These are phyloP conservation scores for Beauveria asiatica DNA, from an alignment of 2,329 filamentous ascomycete genomes.

Conservation along the genomic window DNA sequence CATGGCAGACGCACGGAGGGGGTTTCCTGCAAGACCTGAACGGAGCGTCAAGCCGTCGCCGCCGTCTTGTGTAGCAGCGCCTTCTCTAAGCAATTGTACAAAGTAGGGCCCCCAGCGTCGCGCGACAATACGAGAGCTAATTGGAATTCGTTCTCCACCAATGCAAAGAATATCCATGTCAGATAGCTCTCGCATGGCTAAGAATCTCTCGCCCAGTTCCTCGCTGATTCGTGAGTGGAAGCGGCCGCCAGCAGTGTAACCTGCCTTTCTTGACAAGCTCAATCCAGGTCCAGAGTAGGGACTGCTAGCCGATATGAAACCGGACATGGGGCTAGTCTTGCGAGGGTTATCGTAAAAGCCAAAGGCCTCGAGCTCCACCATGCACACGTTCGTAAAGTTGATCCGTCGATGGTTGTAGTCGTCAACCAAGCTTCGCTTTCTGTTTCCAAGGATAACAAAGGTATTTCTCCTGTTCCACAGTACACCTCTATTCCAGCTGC, in stretches of 20 bases:
- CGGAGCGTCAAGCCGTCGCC: constrained; percentile 69
- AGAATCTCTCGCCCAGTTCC: constrained; percentile 73
- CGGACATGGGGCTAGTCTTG: constrained; percentile 66
- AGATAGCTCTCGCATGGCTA: constrained; percentile 73
- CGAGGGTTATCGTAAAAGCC: constrained; percentile 94
- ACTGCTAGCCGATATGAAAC: constrained; percentile 75
- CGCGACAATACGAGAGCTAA: constrained; percentile 83
- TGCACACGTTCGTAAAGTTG: constrained; percentile 93
- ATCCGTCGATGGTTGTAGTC: constrained; percentile 97
- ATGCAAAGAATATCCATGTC: constrained; percentile 97
- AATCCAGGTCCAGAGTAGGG: constrained; percentile 50
- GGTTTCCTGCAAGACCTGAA: constrained; percentile 49
- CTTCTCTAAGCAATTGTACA: constrained; percentile 80
- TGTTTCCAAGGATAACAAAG: constrained; percentile 90
- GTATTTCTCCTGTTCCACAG: constrained; percentile 90
- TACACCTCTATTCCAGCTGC: constrained; percentile 94
- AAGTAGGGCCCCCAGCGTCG: constrained; percentile 94
- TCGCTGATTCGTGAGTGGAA: constrained; percentile 70
- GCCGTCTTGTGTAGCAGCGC: constrained; percentile 61
- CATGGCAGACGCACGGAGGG: constrained; percentile 67
- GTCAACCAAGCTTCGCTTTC: constrained; percentile 87
- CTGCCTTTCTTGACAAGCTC: constrained; percentile 50
- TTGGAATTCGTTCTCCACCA: constrained; percentile 81
- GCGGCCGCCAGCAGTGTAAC: constrained; percentile 65
- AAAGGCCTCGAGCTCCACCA: constrained; percentile 95